Percentiles rank a stretch among this genome's conserved stretches.
phyloP scores from a whole-genome alignment of 2,329 filamentous ascomycete genomes.

The Tolypocladium nubicola region DNA sequence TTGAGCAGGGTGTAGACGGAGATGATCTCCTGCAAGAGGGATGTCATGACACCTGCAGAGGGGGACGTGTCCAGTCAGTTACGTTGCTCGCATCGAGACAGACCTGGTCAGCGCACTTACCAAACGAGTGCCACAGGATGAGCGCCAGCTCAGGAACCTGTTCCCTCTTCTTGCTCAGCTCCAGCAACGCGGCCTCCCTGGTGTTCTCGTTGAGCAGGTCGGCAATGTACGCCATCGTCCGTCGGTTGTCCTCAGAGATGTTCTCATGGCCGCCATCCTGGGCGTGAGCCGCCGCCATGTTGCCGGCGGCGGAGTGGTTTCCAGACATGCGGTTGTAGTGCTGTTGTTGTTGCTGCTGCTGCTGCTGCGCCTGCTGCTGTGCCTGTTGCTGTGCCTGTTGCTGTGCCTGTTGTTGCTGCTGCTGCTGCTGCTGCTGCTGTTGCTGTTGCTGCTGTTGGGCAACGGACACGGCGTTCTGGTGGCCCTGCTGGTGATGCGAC shows the following conservation, averaged over 20 bases:
- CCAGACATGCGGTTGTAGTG: slow-evolving; percentile 67
- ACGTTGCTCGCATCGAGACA: not conserved
- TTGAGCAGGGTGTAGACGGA: slow-evolving; percentile 96
- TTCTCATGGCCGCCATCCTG: slow-evolving; percentile 52
- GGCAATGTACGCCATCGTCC: slow-evolving; percentile 87
- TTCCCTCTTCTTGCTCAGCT: slow-evolving; percentile 97
- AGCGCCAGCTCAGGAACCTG: slow-evolving; percentile 93
- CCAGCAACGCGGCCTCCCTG: slow-evolving; percentile 81
- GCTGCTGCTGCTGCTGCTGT: slow-evolving; percentile 28
- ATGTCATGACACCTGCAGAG: slow-evolving; percentile 84
- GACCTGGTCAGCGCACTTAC: slow-evolving; percentile 38
- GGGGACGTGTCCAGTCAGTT: not conserved
- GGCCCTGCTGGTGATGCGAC: slow-evolving; percentile 47
- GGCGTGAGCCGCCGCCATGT: slow-evolving; percentile 34
- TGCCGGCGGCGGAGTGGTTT: slow-evolving; percentile 43
- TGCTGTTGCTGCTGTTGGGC: slow-evolving; percentile 35
- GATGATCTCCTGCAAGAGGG: slow-evolving; percentile 94
- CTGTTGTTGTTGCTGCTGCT: slow-evolving; percentile 39
- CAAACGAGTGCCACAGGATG: slow-evolving; percentile 97
- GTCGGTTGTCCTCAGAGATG: slow-evolving; percentile 80
- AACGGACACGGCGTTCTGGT: slow-evolving; percentile 41
- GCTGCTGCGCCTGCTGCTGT: slow-evolving; percentile 32
- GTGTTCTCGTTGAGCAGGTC: slow-evolving; percentile 82
- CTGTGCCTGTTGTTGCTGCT: slow-evolving; percentile 26
- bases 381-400: slow-evolving; percentile 24